Base-by-base conservation (phyloP, 805 yeast genomes). In the Candida berthetii region DNA sequence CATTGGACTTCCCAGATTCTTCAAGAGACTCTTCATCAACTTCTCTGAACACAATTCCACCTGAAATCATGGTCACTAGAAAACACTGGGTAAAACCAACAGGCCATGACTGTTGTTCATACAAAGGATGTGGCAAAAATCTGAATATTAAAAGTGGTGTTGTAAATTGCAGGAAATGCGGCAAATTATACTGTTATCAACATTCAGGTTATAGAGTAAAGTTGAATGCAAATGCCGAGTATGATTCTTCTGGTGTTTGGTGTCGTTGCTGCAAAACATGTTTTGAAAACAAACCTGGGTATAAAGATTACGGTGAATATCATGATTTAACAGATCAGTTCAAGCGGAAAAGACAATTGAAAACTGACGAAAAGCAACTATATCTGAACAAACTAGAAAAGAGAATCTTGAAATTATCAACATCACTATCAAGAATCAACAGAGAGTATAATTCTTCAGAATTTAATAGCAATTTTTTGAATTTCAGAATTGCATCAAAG, bases 91-190 rank as follows among this genome's bases (percentile, higher is more conserved):
- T 66, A 48, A 72, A 64, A 34, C 78, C 79, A 7, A 40, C 65
- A 0, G 66, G 69, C 0, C 48, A 63, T 18, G 74, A 67, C 33
- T 38, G 33, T 1, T 81, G 89, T 47, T 50, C 69, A 1, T 53
- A 56, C 24, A 44, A 46, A 0, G 49, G 50, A 0, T 82, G 88
- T 50, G 42, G 49, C 8, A 71, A 63, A 40, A 49, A 45, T 4
- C 61, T 83, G 31, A 71, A 64, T 38, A 64, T 75, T 22, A 72
- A 77, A 43, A 74, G 71, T 48, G 86, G 85, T 0, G 60, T 71
- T 2, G 76, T 77, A 6, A 82, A 87, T 56, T 86, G 96, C 60
- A 64, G 91, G 19, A 75, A 74, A 48, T 89, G 96, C 62, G 96
- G 96, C 0, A 54, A 66, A 20, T 57, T 88, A 15, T 86, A 62